A percentile compares a stretch with the other conserved stretches of the same genome.
Conservation (phyloP, 164 flowering plant species). For the Taxillus chinensis region DNA sequence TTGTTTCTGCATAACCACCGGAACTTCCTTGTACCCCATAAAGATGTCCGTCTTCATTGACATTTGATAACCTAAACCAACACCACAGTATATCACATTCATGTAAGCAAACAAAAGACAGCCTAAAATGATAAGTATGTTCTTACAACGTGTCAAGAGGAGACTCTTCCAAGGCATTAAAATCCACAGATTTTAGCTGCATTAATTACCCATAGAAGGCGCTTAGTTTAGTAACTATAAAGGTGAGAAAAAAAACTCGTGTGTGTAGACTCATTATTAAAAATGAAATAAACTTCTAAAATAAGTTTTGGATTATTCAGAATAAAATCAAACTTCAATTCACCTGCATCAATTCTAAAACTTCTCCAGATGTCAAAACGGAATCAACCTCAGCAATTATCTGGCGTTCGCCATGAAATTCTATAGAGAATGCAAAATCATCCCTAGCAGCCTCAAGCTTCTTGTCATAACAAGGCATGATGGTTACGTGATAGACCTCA, state of each 20-base stretch:
- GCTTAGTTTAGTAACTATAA: background rate
- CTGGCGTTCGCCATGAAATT: constrained; percentile 25
- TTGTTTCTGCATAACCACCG: constrained; percentile 91
- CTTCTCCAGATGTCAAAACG: constrained; percentile 93
- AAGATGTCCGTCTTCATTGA: constrained; percentile 63
- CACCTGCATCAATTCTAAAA: constrained; percentile 87
- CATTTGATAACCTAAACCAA: constrained; percentile 63
- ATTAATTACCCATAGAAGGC: constrained; percentile 5
- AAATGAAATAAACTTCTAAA: too few species aligned
- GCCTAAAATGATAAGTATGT: background rate
- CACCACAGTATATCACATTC: background rate
- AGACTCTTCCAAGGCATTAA: constrained; percentile 61
- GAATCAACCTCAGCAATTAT: constrained; percentile 78
- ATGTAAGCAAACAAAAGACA: background rate
- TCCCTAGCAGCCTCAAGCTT: constrained; percentile 97
- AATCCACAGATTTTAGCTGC: constrained; percentile 71
- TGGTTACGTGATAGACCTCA: constrained; percentile 82
- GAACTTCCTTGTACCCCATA: constrained; percentile 90
- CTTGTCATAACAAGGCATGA: constrained; percentile 99
- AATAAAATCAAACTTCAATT: background rate
- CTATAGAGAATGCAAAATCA: constrained; percentile 64
- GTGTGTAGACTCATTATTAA: too few species aligned
- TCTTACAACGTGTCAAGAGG: constrained; percentile 76
- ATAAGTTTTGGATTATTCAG: too few species aligned
- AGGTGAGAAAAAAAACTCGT: too few species aligned